These are phyloP conservation scores for Cyclocybe cylindracea DNA, from an alignment of 768 basidiomycete genomes.

Conservation along the genomic window DNA sequence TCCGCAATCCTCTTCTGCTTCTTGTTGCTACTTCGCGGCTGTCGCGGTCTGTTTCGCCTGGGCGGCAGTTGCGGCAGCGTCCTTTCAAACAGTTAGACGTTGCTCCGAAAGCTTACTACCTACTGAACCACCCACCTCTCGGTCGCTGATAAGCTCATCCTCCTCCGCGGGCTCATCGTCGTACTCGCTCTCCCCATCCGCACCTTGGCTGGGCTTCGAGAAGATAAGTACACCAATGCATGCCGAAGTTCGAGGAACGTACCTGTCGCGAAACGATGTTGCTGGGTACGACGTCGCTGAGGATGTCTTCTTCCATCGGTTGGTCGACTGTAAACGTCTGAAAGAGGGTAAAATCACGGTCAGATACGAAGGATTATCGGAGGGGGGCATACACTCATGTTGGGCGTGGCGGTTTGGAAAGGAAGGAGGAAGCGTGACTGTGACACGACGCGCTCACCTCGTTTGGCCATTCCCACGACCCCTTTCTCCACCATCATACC, in stretches of 20 bases:
- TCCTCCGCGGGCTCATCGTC: conserved; percentile 60
- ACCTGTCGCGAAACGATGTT: conserved; percentile 91
- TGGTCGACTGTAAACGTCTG: conserved; percentile 41
- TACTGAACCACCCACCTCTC: conserved; percentile 26
- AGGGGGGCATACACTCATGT: conserved; percentile 23
- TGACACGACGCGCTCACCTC: conserved; percentile 18
- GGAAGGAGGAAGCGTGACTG: conserved; percentile 10
- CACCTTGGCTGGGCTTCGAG: conserved; percentile 60
- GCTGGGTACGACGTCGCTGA: conserved; percentile 89
- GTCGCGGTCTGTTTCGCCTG: conserved; percentile 31
- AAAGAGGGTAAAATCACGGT: neutral
- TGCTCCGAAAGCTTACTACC: neutral
- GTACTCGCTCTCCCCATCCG: conserved; percentile 76
- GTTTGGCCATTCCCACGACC: neutral
- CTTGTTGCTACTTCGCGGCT: conserved; percentile 35
- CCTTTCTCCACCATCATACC: neutral
- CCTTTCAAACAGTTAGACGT: neutral
- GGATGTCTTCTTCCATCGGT: conserved; percentile 70
- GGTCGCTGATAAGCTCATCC: conserved; percentile 62
- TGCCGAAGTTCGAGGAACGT: conserved; percentile 14
- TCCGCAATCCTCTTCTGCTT: conserved; percentile 61
- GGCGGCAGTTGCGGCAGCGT: conserved; percentile 23
- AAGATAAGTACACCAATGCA: conserved; percentile 4
- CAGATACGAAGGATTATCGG: neutral
- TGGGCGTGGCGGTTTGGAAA: conserved; percentile 10